A percentile compares a stretch with the other conserved stretches of the same genome.
Conservation (phyloP, 2,329 filamentous ascomycete species). For the Fusarium xylarioides region DNA sequence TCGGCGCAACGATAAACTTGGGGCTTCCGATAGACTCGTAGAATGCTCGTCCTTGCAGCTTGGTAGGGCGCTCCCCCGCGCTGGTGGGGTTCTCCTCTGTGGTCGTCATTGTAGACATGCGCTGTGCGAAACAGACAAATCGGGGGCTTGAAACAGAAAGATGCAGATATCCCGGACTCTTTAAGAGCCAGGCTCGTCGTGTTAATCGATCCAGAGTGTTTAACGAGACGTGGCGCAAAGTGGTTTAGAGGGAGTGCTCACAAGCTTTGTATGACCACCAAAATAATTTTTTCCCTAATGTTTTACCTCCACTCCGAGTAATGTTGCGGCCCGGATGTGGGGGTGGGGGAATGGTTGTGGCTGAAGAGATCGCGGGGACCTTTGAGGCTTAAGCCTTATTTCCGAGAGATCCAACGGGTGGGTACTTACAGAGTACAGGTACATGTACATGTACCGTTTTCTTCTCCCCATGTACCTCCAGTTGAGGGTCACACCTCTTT, state of each 20-base stretch:
- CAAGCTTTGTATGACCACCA: not conserved
- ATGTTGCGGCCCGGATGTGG: not conserved
- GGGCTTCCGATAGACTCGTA: slow-evolving; percentile 95
- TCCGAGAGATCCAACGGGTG: not conserved
- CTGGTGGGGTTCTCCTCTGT: slow-evolving; percentile 27
- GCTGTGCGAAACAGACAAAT: slow-evolving; percentile 13
- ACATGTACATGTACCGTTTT: not conserved
- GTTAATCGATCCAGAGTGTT: slow-evolving; percentile 37
- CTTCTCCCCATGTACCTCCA: not conserved
- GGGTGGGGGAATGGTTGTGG: not conserved
- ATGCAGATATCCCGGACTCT: slow-evolving; percentile 31
- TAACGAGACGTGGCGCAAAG: not conserved
- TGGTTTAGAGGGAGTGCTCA: not conserved
- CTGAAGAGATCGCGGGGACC: not conserved
- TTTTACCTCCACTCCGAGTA: not conserved
- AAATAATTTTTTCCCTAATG: not conserved
- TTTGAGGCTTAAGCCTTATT: not conserved
- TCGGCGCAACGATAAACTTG: slow-evolving; percentile 89
- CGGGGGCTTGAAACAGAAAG: not conserved
- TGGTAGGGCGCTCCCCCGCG: slow-evolving; percentile 50
- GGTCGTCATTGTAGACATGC: slow-evolving; percentile 47
- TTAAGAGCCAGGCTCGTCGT: slow-evolving; percentile 35
- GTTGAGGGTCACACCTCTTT: not conserved
- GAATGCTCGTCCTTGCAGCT: slow-evolving; percentile 86
- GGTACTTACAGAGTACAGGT: not conserved